Conservation (phyloP, 352 stramenopile genomes). For the Hyaloperonospora brassicae region DNA sequence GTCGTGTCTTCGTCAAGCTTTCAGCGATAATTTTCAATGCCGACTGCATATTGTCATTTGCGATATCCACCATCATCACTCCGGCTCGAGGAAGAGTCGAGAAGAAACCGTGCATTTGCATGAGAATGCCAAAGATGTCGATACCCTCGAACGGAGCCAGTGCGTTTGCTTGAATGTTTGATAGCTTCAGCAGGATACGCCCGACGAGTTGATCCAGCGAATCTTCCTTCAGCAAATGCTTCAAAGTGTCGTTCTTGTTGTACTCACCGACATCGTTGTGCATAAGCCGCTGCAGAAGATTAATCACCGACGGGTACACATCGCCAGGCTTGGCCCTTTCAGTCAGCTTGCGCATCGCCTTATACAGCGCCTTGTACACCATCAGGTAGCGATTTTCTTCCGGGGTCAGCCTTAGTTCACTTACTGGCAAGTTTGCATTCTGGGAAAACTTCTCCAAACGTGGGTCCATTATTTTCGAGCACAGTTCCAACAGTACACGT, state of each 20-base stretch:
- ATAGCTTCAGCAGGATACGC: constrained; percentile 61
- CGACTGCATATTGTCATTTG: constrained; percentile 68
- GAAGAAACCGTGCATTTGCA: constrained; percentile 85
- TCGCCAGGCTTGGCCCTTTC: constrained; percentile 56
- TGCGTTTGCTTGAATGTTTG: constrained; percentile 42
- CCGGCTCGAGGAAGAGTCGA: constrained; percentile 57
- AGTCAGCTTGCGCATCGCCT: constrained; percentile 46
- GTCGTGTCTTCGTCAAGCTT: constrained; percentile 45
- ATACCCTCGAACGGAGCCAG: constrained; percentile 68
- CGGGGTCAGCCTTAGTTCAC: constrained; percentile 29
- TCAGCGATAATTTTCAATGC: constrained; percentile 61
- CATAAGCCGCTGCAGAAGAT: constrained; percentile 33
- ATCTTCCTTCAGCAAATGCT: constrained; percentile 68
- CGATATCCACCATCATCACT: constrained; percentile 60
- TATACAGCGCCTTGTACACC: constrained; percentile 65
- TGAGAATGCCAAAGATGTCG: constrained; percentile 74
- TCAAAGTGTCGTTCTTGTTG: constrained; percentile 43
- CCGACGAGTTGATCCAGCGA: constrained; percentile 74
- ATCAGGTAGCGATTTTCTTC: constrained; percentile 57
- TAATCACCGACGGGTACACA: constrained; percentile 71
- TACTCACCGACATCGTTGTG: background rate
- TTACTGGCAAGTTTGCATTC: constrained; percentile 10
- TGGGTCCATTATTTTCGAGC: constrained; percentile 65
- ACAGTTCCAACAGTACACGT: constrained; percentile 64
- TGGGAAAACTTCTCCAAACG: constrained; percentile 52